phyloP scores from a whole-genome alignment of 164 flowering plant species.

The Vitis vinifera region ASM3070453v1 NC_081821.1:9104501-9105000 shows the following conservation, averaged over 20 bases:
- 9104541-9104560: conserved; percentile 54
- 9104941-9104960: too few species aligned
- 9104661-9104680: not conserved
- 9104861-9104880: not conserved
- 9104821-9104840: not conserved
- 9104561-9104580: conserved; percentile 78
- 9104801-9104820: not conserved
- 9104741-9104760: not conserved
- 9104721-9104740: not conserved
- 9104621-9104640: conserved; percentile 76
- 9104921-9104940: too few species aligned
- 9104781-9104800: not conserved
- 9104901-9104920: not conserved
- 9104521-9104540: conserved; percentile 75
- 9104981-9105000: too few species aligned
- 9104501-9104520: conserved; percentile 83
- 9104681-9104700: not conserved
- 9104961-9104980: too few species aligned
- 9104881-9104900: not conserved
- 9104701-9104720: not conserved
- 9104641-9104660: conserved; percentile 91
- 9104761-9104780: not conserved
- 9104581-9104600: conserved; percentile 70
- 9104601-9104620: conserved; percentile 78
- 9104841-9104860: not conserved